A percentile compares a stretch with the other conserved stretches of the same genome.
Conservation (phyloP, 2,329 filamentous ascomycete species). For the Peltaster fructicola region DNA sequence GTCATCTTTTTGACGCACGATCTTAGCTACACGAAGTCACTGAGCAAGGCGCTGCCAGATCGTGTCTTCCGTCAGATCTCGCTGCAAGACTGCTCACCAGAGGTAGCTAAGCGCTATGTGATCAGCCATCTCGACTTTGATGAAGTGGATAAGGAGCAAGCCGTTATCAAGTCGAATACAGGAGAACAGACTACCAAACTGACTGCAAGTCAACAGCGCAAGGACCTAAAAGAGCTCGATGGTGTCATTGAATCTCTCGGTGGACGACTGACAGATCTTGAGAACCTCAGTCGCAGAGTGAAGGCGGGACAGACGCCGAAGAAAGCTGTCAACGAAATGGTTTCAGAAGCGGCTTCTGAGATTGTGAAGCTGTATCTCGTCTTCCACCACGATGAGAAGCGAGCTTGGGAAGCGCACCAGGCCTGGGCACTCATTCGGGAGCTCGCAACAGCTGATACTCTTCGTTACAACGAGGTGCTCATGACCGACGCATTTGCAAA, state of each 20-base stretch:
- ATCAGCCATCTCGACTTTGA: conserved; percentile 54
- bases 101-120: conserved; percentile 82
- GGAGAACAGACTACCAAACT: conserved; percentile 25
- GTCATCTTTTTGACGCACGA: conserved; percentile 90
- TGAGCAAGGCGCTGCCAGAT: conserved; percentile 76
- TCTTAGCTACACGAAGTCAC: conserved; percentile 68
- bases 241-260: conserved; percentile 66
- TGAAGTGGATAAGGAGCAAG: conserved; percentile 18
- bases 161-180: too few relatives aligned
- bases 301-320: conserved; percentile 70
- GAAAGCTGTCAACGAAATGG: conserved; percentile 71
- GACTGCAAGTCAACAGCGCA: conserved; percentile 29
- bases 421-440: conserved; percentile 77
- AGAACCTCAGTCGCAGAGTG: conserved; percentile 80
- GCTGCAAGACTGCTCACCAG: conserved; percentile 65
- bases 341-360: conserved; percentile 73
- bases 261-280: conserved; percentile 85
- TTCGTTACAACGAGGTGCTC: conserved; percentile 76
- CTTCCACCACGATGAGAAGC: conserved; percentile 35
- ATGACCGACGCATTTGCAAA: conserved; percentile 57
- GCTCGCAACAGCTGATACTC: conserved; percentile 47
- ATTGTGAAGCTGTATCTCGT: conserved; percentile 87
- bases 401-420: conserved; percentile 66
- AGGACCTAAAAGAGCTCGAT: conserved; percentile 56
- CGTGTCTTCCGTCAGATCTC: conserved; percentile 76